Evolutionary conservation across 805 yeast species (phyloP), one percentile per base, ranked within the genome.

Genomic region (Suhomyces prunicola): DNA sequence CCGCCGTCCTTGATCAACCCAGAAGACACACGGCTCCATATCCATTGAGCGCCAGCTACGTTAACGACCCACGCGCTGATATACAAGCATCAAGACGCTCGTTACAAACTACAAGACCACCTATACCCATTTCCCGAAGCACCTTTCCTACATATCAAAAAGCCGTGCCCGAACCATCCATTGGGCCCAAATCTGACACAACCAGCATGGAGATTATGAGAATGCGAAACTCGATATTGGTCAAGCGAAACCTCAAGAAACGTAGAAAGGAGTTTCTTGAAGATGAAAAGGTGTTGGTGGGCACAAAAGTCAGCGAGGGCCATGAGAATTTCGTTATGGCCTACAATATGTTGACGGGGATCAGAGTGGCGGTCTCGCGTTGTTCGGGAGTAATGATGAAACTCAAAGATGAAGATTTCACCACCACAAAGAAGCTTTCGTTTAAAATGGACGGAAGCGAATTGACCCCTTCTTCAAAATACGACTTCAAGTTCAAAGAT

Each of bases 271-370:
- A 74, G 13, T 65, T 70, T 41, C 55, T 69, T 22, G 82, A 80
- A 48, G 87, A 82, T 56, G 85, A 81, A 50, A 65, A 68, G 46
- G 92, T 86, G 4, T 68, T 86, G 44, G 85, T 88, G 10, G 96
- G 96, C 3, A 87, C 88, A 57, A 86, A 86, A 60, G 92, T 90
- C 40, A 81, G 87, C 57, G 98, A 94, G 69, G 97, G 97, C 44
- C 98, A 94, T 65, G 90, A 84, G 48, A 94, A 92, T 68, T 94
- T 87, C 63, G 89, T 91, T 26, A 85, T 93, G 77, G 99, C 97
- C 1, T 96, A 94, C 69, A 91, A 93, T 68, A 93, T 94, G 97
- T 79, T 96, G 53, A 92, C 98, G 0, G 99, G 99, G 2, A 94
- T 94, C 46, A 80, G 99, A 53, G 96, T 91, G 7, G 92, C 97